Evolutionary conservation across 345 rosid species (phyloP), one percentile per base, ranked within the genome.

Genomic region (Excoecaria agallocha): DNA sequence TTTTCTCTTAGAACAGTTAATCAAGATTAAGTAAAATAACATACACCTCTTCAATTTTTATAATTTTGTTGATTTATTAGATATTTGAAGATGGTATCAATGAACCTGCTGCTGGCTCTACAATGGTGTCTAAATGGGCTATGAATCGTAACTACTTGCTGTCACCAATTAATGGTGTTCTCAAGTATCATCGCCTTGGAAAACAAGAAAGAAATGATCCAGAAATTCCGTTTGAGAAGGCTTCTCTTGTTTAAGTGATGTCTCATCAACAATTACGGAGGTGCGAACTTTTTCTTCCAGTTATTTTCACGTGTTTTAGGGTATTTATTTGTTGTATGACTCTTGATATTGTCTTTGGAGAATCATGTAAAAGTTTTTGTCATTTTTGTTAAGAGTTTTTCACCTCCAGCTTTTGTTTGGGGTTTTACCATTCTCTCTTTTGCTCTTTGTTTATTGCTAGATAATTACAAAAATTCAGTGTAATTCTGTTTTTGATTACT

Each of bases 21-120:
- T 82, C 46, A 50, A 72, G 68, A 17, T 50, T 59, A 46, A 66
- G n/a, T 66, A 65, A 45, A 41, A 41, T 41, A 49, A 22, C 50
- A 39, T 11, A 19, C 8, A 16, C 50, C 12, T 46, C 30, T 52
- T 60, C 45, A 30, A 65, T 54, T 52, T 60, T 25, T 43, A 35
- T 15, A n/a, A 9, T 58, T 68, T 12, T 52, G 66, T 58, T 68
- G 39, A 45, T 61, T 41, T 15, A 20, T 49, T 82, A 95, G 99
- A 86, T 95, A 84, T 95, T 91, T 83, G 99, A 95, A 88, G 99
- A 91, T 78, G 99, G 99, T 73, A 88, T 95, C 76, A 93, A 89
- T 74, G 93, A 89, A 78, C 84, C 89, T 55, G 79, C 85, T 69
- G 56, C 73, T 54, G 82, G 81, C 66, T 39, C 64, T 78, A 83